phyloP scores from a whole-genome alignment of 1,284 basidiomycete species.

The Agaricales sp. region DNA sequence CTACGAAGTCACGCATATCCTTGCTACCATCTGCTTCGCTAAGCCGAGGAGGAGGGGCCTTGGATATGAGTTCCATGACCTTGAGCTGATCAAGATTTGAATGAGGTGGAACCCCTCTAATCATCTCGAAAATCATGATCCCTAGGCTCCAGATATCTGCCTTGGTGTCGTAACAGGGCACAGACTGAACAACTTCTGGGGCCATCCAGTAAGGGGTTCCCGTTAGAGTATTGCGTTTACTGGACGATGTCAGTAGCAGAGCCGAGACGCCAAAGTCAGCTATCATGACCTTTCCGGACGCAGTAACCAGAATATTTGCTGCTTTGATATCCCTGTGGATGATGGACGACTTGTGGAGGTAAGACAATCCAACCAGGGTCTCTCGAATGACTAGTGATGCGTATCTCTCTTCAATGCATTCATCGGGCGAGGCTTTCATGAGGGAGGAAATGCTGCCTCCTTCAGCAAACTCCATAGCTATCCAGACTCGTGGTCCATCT shows the following conservation, averaged over 20 bases:
- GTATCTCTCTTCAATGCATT: conserved; percentile 84
- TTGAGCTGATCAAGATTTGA: conserved; percentile 80
- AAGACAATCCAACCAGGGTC: conserved; percentile 76
- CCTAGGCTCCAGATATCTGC: conserved; percentile 97
- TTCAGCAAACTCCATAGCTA: conserved; percentile 96
- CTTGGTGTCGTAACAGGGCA: conserved; percentile 85
- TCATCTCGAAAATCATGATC: conserved; percentile 92
- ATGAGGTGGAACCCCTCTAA: conserved; percentile 88
- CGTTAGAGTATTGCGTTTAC: conserved; percentile 90
- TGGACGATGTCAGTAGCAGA: conserved; percentile 74
- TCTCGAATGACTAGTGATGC: conserved; percentile 86
- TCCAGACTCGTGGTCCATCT: conserved; percentile 95
- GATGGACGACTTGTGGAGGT: conserved; percentile 88
- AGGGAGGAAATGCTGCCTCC: conserved; percentile 92
- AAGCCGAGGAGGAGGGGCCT: conserved; percentile 76
- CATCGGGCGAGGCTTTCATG: conserved; percentile 76
- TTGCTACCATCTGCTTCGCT: conserved; percentile 71
- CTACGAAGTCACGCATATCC: conserved; percentile 86
- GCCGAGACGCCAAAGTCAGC: conserved; percentile 98
- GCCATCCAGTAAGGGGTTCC: conserved; percentile 99
- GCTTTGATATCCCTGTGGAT: conserved; percentile 97
- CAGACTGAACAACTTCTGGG: conserved; percentile 87
- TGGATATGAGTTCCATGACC: conserved; percentile 87
- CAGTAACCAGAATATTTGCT: conserved; percentile 88
- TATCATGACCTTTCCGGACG: conserved; percentile 82